Base-by-base conservation (phyloP, 1,139 yeast species). In the Meyerozyma guilliermondii region DNA sequence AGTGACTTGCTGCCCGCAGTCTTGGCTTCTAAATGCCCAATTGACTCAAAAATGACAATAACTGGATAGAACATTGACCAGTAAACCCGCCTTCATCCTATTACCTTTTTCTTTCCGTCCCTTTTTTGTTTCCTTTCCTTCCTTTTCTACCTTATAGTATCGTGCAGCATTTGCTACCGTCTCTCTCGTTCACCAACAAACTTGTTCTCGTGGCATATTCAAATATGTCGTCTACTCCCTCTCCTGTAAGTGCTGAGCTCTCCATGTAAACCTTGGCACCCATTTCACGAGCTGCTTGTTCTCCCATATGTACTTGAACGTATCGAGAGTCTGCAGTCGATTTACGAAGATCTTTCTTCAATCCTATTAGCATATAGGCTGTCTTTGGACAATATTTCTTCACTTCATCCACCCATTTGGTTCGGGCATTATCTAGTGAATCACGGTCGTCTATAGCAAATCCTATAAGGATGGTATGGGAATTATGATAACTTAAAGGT, bases 401-500 rank as follows among this genome's bases (percentile, higher is more conserved):
- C 9, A 82, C 89, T 56, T 85, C 92, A 41, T 71, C 76, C 6
- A 83, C 81, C 92, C 94, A 84, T 59, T 84, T 84, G 17, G 76
- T 66, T 41, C 79, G 70, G 2, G 88, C 88, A 53, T 83, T 83
- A 38, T 74, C 79, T 38, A 84, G 62, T 0, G 91, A 83, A 48
- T 83, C 89, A 2, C 83, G 83, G 16, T 77, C 78, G 56, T 84
- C 81, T 8, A 85, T 62, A 2, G 91, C 82, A 64, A 82, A 84
- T 1, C 87, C 91, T 41, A 85, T 80, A 44, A 85, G 61, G 43
- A 85, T 78, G 42, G 83, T 81, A 58, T 84, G 83, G 7, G 89
- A 85, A 51, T 83, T 81, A n/a, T 85, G 76, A 54, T 85, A 85
- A 51, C 92, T 89, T 54, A 92, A 71, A 5, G 96, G 91, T 54